Percentiles rank a stretch among this genome's conserved stretches.
Conservation (phyloP, 163 green algal genomes). For the Scenedesmus sp. region DNA sequence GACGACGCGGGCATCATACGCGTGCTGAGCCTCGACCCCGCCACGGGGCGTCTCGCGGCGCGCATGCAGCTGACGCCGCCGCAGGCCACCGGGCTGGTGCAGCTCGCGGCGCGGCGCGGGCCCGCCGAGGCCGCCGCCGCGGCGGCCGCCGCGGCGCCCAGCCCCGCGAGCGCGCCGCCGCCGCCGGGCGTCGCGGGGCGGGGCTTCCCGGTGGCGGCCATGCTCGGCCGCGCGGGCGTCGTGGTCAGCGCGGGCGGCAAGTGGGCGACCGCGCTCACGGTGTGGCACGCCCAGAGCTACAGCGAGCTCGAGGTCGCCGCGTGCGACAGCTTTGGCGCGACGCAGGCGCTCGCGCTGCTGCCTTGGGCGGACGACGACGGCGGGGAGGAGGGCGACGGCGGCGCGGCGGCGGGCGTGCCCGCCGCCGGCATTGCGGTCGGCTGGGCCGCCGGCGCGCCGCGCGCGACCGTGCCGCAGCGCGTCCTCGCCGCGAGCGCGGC, state of each 20-base stretch:
- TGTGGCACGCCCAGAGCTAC: conserved; percentile 16
- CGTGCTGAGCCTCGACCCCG: conserved; percentile 18
- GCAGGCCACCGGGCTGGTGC: background rate
- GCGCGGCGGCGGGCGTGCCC: background rate
- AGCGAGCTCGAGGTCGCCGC: conserved; percentile 2
- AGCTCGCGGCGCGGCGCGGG: background rate
- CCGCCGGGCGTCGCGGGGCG: background rate
- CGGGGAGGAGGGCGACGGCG: too few relatives aligned
- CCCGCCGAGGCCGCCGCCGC: conserved; percentile 13
- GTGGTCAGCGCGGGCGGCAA: conserved; percentile 16
- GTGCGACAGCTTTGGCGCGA: conserved; percentile 14
- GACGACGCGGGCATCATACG: conserved; percentile 39
- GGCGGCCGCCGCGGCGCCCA: background rate
- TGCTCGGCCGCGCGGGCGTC: conserved; percentile 6
- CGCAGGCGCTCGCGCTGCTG: conserved; percentile 11
- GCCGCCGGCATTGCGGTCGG: too few relatives aligned
- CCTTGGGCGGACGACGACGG: too few relatives aligned
- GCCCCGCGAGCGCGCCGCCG: too few relatives aligned
- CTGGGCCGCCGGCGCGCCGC: too few relatives aligned
- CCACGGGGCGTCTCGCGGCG: background rate
- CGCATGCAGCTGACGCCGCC: background rate
- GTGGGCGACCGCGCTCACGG: background rate
- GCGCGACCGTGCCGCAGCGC: conserved; percentile 23
- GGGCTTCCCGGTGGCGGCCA: background rate
- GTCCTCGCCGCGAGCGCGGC: conserved; percentile 11